phyloP scores from a whole-genome alignment of 2,329 filamentous ascomycete genomes.

The Stagonosporopsis chrysanthemi region DNA sequence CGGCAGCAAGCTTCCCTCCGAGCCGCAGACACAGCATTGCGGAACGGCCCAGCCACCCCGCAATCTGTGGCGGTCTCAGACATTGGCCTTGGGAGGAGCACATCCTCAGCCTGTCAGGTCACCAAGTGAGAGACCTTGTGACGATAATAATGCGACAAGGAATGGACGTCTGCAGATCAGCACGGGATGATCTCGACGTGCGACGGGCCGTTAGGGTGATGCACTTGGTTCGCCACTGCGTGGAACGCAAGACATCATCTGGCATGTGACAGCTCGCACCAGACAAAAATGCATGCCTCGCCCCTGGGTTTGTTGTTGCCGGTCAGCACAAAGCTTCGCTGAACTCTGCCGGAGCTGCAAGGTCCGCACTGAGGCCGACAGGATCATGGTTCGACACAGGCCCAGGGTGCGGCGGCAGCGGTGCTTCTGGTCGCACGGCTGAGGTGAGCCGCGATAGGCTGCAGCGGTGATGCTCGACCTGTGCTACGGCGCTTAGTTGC shows the following conservation, averaged over 20 bases:
- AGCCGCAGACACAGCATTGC: neutral
- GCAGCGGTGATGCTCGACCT: slow-evolving; percentile 26
- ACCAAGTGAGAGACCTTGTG: slow-evolving; percentile 1
- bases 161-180: slow-evolving; percentile 27
- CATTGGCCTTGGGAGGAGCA: slow-evolving; percentile 1
- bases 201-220: slow-evolving; percentile 34
- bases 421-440: slow-evolving; percentile 28
- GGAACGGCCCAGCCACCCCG: slow-evolving; percentile 11
- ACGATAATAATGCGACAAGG: slow-evolving; percentile 9
- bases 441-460: slow-evolving; percentile 37
- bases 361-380: slow-evolving; percentile 20
- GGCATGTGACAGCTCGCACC: slow-evolving; percentile 39
- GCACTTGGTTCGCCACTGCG: slow-evolving; percentile 35
- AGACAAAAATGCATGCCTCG: neutral
- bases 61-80: slow-evolving; percentile 8
- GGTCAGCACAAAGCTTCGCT: slow-evolving; percentile 16
- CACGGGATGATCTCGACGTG: slow-evolving; percentile 38
- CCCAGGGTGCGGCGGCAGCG: slow-evolving; percentile 37
- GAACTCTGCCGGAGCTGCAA: slow-evolving; percentile 19
- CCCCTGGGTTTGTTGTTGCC: neutral
- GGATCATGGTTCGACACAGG: slow-evolving; percentile 27
- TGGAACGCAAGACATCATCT: slow-evolving; percentile 31
- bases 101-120: slow-evolving; percentile 7
- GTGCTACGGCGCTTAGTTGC: slow-evolving; percentile 34
- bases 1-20: neutral